phyloP scores from a whole-genome alignment of 768 basidiomycete genomes.

The Naganishia vaughanmartiniae region DNA sequence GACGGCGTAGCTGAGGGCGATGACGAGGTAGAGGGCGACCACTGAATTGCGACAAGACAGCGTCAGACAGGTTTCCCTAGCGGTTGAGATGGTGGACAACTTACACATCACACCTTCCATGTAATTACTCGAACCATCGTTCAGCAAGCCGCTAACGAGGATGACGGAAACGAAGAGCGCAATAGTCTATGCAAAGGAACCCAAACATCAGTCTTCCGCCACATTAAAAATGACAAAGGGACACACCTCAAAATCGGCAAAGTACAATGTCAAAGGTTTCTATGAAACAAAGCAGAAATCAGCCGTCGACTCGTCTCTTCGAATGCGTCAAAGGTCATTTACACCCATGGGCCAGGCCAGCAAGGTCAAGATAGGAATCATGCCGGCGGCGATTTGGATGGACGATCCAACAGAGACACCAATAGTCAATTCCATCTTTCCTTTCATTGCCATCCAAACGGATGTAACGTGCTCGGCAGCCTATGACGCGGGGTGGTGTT shows the following conservation, averaged over 20 bases:
- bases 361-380: conserved; percentile 81
- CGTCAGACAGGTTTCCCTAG: background rate
- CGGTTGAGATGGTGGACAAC: conserved; percentile 22
- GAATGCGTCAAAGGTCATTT: conserved; percentile 69
- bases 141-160: conserved; percentile 66
- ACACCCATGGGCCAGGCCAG: conserved; percentile 70
- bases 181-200: conserved; percentile 61
- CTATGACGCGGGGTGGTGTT: conserved; percentile 1
- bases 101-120: conserved; percentile 80
- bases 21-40: conserved; percentile 71
- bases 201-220: conserved; percentile 11
- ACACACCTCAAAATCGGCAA: conserved; percentile 75
- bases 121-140: conserved; percentile 73
- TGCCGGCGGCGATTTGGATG: conserved; percentile 69
- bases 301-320: conserved; percentile 67
- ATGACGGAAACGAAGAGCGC: conserved; percentile 81
- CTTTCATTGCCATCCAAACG: conserved; percentile 58
- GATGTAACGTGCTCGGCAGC: conserved; percentile 71
- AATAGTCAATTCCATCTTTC: conserved; percentile 71
- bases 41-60: conserved; percentile 40
- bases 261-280: conserved; percentile 65
- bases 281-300: conserved; percentile 28
- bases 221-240: conserved; percentile 26
- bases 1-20: conserved; percentile 66
- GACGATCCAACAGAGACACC: conserved; percentile 54